Evolutionary conservation across 2,329 filamentous ascomycete genomes (phyloP).

Genomic region (Neurospora sp.): DNA sequence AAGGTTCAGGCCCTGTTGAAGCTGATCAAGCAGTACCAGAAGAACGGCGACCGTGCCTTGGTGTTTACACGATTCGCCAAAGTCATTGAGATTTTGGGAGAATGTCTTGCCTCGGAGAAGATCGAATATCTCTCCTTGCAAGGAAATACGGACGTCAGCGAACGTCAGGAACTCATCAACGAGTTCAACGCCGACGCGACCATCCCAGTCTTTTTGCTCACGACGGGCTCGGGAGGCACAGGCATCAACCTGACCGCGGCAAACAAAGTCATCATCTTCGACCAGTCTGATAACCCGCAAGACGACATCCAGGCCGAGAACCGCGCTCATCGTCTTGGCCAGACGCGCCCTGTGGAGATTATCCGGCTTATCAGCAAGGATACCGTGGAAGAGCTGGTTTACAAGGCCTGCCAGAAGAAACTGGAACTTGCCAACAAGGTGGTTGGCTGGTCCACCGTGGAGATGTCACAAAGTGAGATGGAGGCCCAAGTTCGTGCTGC

Average conservation of each 20-base stretch:
- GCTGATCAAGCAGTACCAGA: constrained; percentile 62
- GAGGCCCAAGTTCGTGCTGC: constrained; percentile 16
- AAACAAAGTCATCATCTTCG: constrained; percentile 97
- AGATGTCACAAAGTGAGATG: constrained; percentile 20
- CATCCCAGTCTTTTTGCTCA: constrained; percentile 87
- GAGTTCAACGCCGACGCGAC: constrained; percentile 65
- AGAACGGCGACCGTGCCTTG: constrained; percentile 75
- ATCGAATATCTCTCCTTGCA: constrained; percentile 81
- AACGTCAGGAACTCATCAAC: constrained; percentile 82
- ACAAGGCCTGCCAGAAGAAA: constrained; percentile 85
- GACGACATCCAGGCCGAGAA: constrained; percentile 99
- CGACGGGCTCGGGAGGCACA: constrained; percentile 89
- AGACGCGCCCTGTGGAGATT: constrained; percentile 84
- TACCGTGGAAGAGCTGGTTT: constrained; percentile 90
- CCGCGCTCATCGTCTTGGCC: constrained; percentile 86
- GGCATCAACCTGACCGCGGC: constrained; percentile 93
- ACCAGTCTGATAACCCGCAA: constrained; percentile 94
- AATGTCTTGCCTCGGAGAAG: constrained; percentile 62
- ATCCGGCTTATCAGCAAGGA: constrained; percentile 69
- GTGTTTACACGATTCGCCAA: constrained; percentile 92
- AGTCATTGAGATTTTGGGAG: constrained; percentile 81
- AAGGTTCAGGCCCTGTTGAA: constrained; percentile 77
- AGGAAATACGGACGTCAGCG: constrained; percentile 69
- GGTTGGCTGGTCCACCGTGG: constrained; percentile 28
- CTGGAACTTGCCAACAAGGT: constrained; percentile 68